phyloP scores from a whole-genome alignment of 2,329 filamentous ascomycete species.

The Clarireedia monteithiana region DNA sequence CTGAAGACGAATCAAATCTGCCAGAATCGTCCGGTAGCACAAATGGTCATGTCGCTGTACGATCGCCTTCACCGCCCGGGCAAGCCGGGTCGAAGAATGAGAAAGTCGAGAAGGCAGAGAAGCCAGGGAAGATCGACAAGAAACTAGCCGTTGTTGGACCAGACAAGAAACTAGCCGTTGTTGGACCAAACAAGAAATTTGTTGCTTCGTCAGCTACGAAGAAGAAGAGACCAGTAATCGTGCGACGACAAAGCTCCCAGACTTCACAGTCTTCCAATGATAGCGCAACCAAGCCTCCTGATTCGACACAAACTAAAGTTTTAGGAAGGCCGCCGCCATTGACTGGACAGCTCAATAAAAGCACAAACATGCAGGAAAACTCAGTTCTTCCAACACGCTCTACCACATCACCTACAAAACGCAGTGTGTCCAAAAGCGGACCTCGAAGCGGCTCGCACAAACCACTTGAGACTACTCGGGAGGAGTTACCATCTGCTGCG shows the following conservation, averaged over 20 bases:
- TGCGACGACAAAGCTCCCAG: conserved; percentile 41
- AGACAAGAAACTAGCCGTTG: conserved; percentile 27
- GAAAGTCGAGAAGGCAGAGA: conserved; percentile 15
- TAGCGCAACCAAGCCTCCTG: conserved; percentile 9
- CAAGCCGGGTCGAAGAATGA: conserved; percentile 7
- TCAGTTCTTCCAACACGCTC: background rate
- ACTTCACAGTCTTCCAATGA: conserved; percentile 36
- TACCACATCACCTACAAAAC: conserved; percentile 3
- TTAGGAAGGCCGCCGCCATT: background rate
- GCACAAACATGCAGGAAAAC: background rate
- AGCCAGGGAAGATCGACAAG: conserved; percentile 11
- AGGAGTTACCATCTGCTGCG: background rate
- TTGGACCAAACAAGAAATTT: conserved; percentile 32
- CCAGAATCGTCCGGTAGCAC: conserved; percentile 38
- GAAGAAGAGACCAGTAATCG: conserved; percentile 39
- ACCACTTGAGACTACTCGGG: conserved; percentile 6
- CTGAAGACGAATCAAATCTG: conserved; percentile 33
- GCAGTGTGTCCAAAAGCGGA: background rate
- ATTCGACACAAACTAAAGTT: background rate
- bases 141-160: background rate
- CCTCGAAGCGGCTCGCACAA: background rate
- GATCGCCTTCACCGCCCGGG: conserved; percentile 19
- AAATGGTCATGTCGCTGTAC: conserved; percentile 24
- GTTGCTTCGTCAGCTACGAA: conserved; percentile 36
- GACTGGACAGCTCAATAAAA: background rate